phyloP scores from a whole-genome alignment of 257 asterid species.

The Scutellaria minor region DNA sequence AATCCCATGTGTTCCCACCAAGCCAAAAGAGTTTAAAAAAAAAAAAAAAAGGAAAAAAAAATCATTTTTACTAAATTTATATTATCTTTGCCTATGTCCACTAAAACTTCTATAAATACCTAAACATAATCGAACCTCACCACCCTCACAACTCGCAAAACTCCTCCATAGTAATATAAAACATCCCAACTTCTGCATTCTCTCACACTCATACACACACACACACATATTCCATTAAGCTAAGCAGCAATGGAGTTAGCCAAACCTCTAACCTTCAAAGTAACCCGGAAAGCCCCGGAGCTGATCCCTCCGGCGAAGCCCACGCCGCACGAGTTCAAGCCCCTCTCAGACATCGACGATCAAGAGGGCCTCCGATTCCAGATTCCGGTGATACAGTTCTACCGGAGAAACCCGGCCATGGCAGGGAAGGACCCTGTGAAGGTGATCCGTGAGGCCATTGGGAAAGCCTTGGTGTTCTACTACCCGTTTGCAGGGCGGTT shows the following conservation, averaged over 20 bases:
- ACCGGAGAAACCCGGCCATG: slow-evolving; percentile 37
- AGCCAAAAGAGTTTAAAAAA: too few species aligned
- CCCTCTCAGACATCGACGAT: slow-evolving; percentile 72
- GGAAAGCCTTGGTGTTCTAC: slow-evolving; percentile 60
- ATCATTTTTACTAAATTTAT: too few species aligned
- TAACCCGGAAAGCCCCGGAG: slow-evolving; percentile 50
- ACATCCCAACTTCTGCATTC: background rate
- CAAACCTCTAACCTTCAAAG: slow-evolving; percentile 47
- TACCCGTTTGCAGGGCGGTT: slow-evolving; percentile 80
- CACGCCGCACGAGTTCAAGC: slow-evolving; percentile 58
- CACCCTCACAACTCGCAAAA: background rate
- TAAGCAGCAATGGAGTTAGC: slow-evolving; percentile 40
- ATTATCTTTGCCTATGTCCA: too few species aligned
- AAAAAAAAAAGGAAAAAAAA: too few species aligned
- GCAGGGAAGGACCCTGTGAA: slow-evolving; percentile 51
- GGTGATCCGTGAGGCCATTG: slow-evolving; percentile 58
- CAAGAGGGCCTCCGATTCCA: slow-evolving; percentile 70
- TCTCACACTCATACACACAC: too few species aligned
- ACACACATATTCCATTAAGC: background rate
- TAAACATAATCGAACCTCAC: background rate
- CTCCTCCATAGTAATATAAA: background rate
- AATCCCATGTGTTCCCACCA: too few species aligned
- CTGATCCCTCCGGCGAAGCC: slow-evolving; percentile 65
- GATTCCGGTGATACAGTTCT: slow-evolving; percentile 63
- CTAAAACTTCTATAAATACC: too few species aligned